Evolutionary conservation across 495 filamentous ascomycete species (phyloP).

Genomic region (Annulohypoxylon moriforme): DNA sequence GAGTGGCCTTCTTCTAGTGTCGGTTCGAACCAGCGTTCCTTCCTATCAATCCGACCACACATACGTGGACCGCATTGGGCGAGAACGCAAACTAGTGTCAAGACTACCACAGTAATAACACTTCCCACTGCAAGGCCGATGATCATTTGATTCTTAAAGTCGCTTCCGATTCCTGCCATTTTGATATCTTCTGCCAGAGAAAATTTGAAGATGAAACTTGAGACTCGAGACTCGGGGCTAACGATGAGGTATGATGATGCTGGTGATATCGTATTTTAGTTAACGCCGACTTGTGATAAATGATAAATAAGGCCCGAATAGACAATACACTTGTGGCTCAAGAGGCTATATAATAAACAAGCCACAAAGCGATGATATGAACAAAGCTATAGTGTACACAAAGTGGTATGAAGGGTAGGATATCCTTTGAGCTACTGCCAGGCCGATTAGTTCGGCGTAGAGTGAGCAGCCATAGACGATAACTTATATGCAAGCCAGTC

Average conservation of each 20-base stretch:
- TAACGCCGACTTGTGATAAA: neutral
- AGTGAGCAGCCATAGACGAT: neutral
- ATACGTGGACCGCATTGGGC: slow-evolving; percentile 42
- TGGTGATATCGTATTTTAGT: neutral
- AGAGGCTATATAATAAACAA: neutral
- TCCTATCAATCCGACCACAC: slow-evolving; percentile 27
- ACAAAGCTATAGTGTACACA: neutral
- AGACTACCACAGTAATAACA: slow-evolving; percentile 23
- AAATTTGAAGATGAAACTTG: neutral
- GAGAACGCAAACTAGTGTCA: slow-evolving; percentile 36
- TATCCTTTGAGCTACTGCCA: neutral
- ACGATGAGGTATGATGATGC: neutral
- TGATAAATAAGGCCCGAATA: neutral
- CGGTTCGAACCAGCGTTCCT: slow-evolving; percentile 41
- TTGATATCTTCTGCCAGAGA: neutral
- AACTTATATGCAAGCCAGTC: neutral
- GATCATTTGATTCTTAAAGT: slow-evolving; percentile 33
- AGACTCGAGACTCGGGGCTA: neutral
- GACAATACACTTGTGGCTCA: neutral
- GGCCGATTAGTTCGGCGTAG: neutral
- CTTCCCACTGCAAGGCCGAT: slow-evolving; percentile 36
- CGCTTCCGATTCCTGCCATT: slow-evolving; percentile 11
- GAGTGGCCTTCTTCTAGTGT: slow-evolving; percentile 32
- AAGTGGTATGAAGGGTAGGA: neutral
- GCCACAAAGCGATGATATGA: neutral